These are phyloP conservation scores for Colletotrichum australisinense DNA, from an alignment of 2,329 filamentous ascomycete genomes.

Conservation along the genomic window DNA sequence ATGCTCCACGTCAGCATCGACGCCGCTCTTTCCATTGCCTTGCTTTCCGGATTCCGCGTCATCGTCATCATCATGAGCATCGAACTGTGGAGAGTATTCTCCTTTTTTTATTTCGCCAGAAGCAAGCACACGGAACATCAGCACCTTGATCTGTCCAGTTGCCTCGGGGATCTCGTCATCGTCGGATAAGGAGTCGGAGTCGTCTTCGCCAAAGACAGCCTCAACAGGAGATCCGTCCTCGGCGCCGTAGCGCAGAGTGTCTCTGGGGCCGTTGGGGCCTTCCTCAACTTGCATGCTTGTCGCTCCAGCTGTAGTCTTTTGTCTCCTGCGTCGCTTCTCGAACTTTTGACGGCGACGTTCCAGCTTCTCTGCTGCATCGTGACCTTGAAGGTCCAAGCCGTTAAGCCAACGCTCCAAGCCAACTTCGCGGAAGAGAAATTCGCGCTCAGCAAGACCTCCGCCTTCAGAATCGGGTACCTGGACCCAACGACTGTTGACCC, in stretches of 20 bases:
- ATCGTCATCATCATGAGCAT: slow-evolving; percentile 95
- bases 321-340: slow-evolving; percentile 73
- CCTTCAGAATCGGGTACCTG: slow-evolving; percentile 92
- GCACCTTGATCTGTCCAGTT: slow-evolving; percentile 97
- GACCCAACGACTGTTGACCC: slow-evolving; percentile 99
- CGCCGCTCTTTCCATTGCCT: slow-evolving; percentile 65
- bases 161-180: slow-evolving; percentile 94
- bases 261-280: slow-evolving; percentile 56
- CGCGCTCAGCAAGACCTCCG: slow-evolving; percentile 92
- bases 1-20: slow-evolving; percentile 90
- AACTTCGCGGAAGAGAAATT: slow-evolving; percentile 97
- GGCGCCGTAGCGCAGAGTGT: slow-evolving; percentile 83
- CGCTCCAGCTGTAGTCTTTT: slow-evolving; percentile 60
- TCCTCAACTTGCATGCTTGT: slow-evolving; percentile 51
- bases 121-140: slow-evolving; percentile 93
- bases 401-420: slow-evolving; percentile 97
- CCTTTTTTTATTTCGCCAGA: slow-evolving; percentile 98
- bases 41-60: slow-evolving; percentile 64
- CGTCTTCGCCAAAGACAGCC: slow-evolving; percentile 74
- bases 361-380: slow-evolving; percentile 88
- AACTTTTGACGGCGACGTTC: slow-evolving; percentile 89
- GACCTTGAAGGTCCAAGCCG: slow-evolving; percentile 92
- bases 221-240: slow-evolving; percentile 82
- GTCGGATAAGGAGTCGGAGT: slow-evolving; percentile 77
- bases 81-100: slow-evolving; percentile 97